phyloP scores from a whole-genome alignment of 371 early-diverging fungal genomes.

The Polyrhizophydium stewartii region DNA sequence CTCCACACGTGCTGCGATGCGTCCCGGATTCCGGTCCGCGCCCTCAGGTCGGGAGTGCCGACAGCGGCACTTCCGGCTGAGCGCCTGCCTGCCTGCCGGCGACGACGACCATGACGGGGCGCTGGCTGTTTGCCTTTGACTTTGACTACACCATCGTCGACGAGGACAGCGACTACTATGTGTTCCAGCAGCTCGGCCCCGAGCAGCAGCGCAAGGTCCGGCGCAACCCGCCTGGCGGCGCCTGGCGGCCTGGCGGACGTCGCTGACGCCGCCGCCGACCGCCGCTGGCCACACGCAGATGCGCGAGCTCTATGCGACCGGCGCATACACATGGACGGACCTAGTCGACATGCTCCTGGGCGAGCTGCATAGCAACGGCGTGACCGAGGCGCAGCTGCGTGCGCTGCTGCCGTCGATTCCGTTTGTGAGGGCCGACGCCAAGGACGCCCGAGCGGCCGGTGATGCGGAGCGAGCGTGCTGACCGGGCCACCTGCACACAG shows the following conservation, averaged over 20 bases:
- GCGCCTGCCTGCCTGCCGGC: no score
- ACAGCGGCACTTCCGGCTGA: no score
- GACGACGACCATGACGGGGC: no score
- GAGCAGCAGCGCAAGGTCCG: slow-evolving; percentile 28
- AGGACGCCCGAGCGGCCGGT: no score
- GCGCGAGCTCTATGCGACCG: background rate
- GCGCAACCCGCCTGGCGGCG: background rate
- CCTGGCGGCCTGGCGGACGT: no score
- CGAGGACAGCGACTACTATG: slow-evolving; percentile 64
- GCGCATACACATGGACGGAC: background rate
- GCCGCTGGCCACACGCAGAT: background rate
- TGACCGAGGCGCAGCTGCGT: slow-evolving; percentile 46
- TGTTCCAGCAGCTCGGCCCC: slow-evolving; percentile 44
- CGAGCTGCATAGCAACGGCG: slow-evolving; percentile 51
- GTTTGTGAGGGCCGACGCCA: slow-evolving; percentile 52
- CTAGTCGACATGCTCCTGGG: slow-evolving; percentile 30
- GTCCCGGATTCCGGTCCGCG: no score
- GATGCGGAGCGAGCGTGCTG: no score
- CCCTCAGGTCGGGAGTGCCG: no score
- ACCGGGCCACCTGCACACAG: background rate
- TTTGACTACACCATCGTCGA: slow-evolving; percentile 78
- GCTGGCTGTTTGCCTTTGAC: slow-evolving; percentile 65
- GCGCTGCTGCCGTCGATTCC: slow-evolving; percentile 46
- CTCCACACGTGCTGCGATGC: no score
- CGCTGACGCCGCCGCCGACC: no score